A percentile compares a stretch with the other conserved stretches of the same genome.
Conservation (phyloP, 2,329 filamentous ascomycete species). For the Epichloe coenophiala region DNA sequence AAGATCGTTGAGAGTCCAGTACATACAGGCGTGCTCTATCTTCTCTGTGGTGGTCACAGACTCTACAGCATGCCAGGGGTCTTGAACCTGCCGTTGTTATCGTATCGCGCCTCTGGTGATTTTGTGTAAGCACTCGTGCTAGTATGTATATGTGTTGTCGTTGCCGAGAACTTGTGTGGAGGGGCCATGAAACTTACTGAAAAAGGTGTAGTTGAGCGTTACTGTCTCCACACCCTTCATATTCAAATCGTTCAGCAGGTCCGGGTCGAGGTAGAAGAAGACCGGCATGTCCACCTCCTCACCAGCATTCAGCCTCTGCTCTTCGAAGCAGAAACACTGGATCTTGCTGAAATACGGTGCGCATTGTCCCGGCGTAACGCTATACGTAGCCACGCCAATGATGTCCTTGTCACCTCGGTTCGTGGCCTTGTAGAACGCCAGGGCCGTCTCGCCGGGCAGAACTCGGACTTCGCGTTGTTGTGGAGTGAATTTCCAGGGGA, state of each 20-base stretch:
- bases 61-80: slow-evolving; percentile 15
- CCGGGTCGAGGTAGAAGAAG: slow-evolving; percentile 97
- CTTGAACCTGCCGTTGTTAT: slow-evolving; percentile 31
- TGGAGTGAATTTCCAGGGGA: slow-evolving; percentile 94
- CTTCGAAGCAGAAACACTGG: slow-evolving; percentile 98
- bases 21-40: background rate
- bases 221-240: slow-evolving; percentile 94
- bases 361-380: slow-evolving; percentile 88
- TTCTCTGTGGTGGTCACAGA: slow-evolving; percentile 4
- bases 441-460: slow-evolving; percentile 85
- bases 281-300: slow-evolving; percentile 99
- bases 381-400: slow-evolving; percentile 95
- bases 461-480: slow-evolving; percentile 96
- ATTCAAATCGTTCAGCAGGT: slow-evolving; percentile 79
- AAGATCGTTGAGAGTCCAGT: background rate
- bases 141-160: background rate
- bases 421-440: slow-evolving; percentile 95
- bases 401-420: slow-evolving; percentile 86
- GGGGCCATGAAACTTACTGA: slow-evolving; percentile 52
- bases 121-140: background rate
- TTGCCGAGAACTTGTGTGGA: no score
- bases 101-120: slow-evolving; percentile 30
- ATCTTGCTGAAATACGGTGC: slow-evolving; percentile 99
- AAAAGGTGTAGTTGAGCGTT: slow-evolving; percentile 94
- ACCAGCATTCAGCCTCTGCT: slow-evolving; percentile 83